Evolutionary conservation across 495 filamentous ascomycete species (phyloP).

Genomic region (Podospora comata): DNA sequence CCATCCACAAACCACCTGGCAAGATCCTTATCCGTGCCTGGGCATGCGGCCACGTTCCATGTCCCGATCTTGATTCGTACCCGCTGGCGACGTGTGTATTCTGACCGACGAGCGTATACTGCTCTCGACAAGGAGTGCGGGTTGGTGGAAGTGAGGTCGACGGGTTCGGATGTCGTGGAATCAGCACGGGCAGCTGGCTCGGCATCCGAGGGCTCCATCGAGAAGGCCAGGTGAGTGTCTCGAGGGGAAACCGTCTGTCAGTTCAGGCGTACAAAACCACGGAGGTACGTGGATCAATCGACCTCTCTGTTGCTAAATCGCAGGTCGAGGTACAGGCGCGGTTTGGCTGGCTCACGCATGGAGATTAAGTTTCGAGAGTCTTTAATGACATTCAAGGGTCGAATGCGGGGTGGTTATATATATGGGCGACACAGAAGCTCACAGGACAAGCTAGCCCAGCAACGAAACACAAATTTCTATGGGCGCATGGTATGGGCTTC

Average conservation of each 20-base stretch:
- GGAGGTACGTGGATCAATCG: not conserved
- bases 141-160: slow-evolving; percentile 37
- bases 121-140: slow-evolving; percentile 48
- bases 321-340: not conserved
- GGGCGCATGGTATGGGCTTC: not conserved
- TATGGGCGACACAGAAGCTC: not conserved
- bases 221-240: not conserved
- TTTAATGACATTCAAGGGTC: not conserved
- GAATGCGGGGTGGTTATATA: not conserved
- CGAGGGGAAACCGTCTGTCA: not conserved
- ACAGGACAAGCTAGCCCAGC: not conserved
- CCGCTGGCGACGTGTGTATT: slow-evolving; percentile 68
- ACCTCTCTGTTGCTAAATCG: not conserved
- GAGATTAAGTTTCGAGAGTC: not conserved
- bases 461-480: not conserved
- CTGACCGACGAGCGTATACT: slow-evolving; percentile 66
- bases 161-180: slow-evolving; percentile 35
- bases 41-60: slow-evolving; percentile 89
- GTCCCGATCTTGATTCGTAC: slow-evolving; percentile 83
- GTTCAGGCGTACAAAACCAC: no score
- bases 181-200: slow-evolving; percentile 20
- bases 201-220: slow-evolving; percentile 32
- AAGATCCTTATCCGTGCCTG: slow-evolving; percentile 81
- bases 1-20: slow-evolving; percentile 80
- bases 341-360: not conserved